Conservation (phyloP, 1,284 basidiomycete genomes). For the Ceratobasidium sp. region DNA sequence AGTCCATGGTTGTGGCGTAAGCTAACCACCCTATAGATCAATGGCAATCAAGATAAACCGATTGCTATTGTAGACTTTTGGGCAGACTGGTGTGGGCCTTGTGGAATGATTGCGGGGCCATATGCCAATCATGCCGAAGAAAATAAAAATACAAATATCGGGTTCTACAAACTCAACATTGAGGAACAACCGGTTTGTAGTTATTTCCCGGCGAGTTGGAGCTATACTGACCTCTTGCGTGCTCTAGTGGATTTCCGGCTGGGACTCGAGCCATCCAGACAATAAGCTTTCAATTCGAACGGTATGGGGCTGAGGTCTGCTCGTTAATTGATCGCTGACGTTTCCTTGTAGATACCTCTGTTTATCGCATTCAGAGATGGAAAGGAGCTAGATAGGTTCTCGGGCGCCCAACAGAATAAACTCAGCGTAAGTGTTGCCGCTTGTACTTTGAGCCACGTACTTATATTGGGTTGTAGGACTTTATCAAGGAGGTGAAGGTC, state of each 20-base stretch:
- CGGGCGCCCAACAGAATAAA: too few relatives aligned
- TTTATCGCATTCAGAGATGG: too few relatives aligned
- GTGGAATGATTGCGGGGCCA: slow-evolving; percentile 12
- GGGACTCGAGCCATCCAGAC: too few relatives aligned
- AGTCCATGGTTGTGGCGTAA: neutral
- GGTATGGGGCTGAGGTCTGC: too few relatives aligned
- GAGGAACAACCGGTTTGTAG: slow-evolving; percentile 5
- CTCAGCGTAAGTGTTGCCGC: too few relatives aligned
- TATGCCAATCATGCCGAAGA: slow-evolving; percentile 1
- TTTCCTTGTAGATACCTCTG: too few relatives aligned
- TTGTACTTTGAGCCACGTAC: neutral
- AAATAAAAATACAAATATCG: neutral
- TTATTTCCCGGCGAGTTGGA: neutral
- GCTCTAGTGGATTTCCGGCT: too few relatives aligned
- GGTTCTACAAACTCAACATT: slow-evolving; percentile 33
- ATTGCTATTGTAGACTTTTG: slow-evolving; percentile 29
- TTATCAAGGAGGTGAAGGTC: neutral
- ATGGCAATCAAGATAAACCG: slow-evolving; percentile 17
- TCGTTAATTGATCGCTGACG: too few relatives aligned
- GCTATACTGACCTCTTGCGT: neutral
- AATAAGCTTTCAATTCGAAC: too few relatives aligned
- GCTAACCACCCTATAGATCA: slow-evolving; percentile 30
- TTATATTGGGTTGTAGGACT: neutral
- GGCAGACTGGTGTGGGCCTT: slow-evolving; percentile 36
- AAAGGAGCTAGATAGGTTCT: too few relatives aligned